Percentiles rank a stretch among this genome's conserved stretches.
Evolutionary conservation across 116 monocot genomes (phyloP).

Genomic region (Cymodocea nodosa): DNA sequence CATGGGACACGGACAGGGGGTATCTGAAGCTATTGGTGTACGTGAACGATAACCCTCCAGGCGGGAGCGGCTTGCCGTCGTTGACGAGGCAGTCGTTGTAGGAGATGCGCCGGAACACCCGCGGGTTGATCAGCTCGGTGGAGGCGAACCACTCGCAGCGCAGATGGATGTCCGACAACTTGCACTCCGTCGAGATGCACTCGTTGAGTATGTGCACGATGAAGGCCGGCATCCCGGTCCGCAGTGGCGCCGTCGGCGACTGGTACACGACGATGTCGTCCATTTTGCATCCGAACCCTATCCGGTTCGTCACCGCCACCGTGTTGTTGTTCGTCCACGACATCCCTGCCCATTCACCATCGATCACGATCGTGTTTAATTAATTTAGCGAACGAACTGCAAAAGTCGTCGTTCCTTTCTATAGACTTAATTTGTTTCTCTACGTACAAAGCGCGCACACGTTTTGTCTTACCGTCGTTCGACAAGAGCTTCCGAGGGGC

Average conservation of each 20-base stretch:
- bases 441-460: no score
- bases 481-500: no score
- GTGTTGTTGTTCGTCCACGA: not conserved
- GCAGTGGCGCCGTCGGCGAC: constrained; percentile 21
- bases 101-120: constrained; percentile 36
- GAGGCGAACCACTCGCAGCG: constrained; percentile 77
- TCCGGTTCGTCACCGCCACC: constrained; percentile 1
- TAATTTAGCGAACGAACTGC: no score
- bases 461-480: no score
- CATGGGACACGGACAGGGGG: no score
- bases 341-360: no score
- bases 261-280: constrained; percentile 11
- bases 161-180: constrained; percentile 38
- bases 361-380: no score
- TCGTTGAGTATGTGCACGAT: constrained; percentile 52
- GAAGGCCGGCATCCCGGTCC: constrained; percentile 67
- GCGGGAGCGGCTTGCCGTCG: constrained; percentile 1
- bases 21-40: no score
- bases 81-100: constrained; percentile 60
- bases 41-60: no score
- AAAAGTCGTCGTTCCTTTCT: no score
- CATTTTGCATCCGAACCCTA: not conserved
- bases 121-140: constrained; percentile 39
- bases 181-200: constrained; percentile 10
- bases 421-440: no score